Evolutionary conservation across 176 grass and related monocot genomes (phyloP).

Genomic region (Raddia guianensis): DNA sequence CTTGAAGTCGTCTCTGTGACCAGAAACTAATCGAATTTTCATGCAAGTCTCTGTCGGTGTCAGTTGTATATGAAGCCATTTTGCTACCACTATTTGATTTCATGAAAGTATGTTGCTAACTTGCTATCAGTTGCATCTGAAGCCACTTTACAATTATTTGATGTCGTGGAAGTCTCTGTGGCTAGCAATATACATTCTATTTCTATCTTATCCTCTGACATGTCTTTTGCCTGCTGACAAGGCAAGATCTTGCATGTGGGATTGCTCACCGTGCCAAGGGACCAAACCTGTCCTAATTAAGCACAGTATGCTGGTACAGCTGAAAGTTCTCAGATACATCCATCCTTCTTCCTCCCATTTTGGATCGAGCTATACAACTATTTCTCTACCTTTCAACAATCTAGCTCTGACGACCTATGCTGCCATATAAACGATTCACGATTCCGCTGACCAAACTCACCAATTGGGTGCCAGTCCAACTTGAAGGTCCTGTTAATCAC

Average conservation of each 20-base stretch:
- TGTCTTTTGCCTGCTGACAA: not conserved
- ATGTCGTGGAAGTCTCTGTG: not conserved
- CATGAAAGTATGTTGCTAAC: no score
- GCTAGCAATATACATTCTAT: not conserved
- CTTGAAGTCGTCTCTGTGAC: no score
- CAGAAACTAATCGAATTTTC: no score
- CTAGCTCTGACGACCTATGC: slow-evolving; percentile 4
- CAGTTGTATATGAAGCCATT: no score
- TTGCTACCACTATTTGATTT: no score
- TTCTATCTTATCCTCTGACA: not conserved
- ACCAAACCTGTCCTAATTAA: not conserved
- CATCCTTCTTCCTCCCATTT: not conserved
- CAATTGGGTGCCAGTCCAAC: not conserved
- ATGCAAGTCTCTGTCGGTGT: no score
- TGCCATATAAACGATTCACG: not conserved
- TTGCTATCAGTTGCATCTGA: not conserved
- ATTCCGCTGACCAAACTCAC: not conserved
- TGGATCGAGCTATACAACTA: not conserved
- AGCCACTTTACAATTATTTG: not conserved
- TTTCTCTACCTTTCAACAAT: not conserved
- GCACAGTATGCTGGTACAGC: not conserved
- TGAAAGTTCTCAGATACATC: not conserved
- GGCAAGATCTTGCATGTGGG: not conserved
- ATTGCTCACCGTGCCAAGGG: slow-evolving; percentile 2
- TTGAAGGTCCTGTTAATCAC: not conserved